phyloP scores from a whole-genome alignment of 2,329 filamentous ascomycete species.

The Colletotrichum sublineola region DNA sequence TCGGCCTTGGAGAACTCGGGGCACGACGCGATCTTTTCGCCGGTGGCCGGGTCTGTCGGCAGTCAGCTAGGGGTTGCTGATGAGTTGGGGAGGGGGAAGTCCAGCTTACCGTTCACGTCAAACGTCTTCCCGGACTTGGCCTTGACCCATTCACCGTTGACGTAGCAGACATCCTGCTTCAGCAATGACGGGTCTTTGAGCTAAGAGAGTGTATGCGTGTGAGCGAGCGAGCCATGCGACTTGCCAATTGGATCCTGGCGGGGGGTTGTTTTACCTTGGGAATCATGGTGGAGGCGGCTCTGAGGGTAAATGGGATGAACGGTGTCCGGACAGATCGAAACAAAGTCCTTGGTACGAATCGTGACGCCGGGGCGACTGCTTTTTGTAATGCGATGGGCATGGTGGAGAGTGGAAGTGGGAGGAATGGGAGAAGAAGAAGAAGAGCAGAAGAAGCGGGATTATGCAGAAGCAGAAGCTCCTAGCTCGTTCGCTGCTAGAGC shows the following conservation, averaged over 20 bases:
- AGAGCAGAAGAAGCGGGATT: neutral
- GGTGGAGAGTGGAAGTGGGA: conserved; percentile 18
- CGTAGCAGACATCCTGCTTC: conserved; percentile 84
- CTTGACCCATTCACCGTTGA: conserved; percentile 93
- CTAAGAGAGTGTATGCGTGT: conserved; percentile 54
- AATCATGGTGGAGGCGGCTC: conserved; percentile 62
- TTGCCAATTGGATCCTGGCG: neutral
- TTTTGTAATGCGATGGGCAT: conserved; percentile 40
- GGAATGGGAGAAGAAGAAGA: neutral
- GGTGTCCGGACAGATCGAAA: conserved; percentile 24
- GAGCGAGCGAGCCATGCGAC: neutral
- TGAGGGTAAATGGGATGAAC: conserved; percentile 42
- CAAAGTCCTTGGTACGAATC: conserved; percentile 33
- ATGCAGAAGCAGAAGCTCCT: conserved; percentile 14
- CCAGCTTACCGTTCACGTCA: conserved; percentile 76
- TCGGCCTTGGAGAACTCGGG: conserved; percentile 88
- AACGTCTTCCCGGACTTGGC: conserved; percentile 93
- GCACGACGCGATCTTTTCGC: conserved; percentile 82
- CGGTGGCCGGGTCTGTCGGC: conserved; percentile 81
- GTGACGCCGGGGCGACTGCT: conserved; percentile 37
- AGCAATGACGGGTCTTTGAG: conserved; percentile 85
- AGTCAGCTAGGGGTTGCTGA: conserved; percentile 13
- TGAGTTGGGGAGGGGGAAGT: no score
- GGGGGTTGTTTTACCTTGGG: conserved; percentile 54
- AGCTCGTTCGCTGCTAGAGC: conserved; percentile 1